Evolutionary conservation across 2,329 filamentous ascomycete species (phyloP), one percentile per base, ranked within the genome.

Genomic region (Cadophora luteo-olivacea): DNA sequence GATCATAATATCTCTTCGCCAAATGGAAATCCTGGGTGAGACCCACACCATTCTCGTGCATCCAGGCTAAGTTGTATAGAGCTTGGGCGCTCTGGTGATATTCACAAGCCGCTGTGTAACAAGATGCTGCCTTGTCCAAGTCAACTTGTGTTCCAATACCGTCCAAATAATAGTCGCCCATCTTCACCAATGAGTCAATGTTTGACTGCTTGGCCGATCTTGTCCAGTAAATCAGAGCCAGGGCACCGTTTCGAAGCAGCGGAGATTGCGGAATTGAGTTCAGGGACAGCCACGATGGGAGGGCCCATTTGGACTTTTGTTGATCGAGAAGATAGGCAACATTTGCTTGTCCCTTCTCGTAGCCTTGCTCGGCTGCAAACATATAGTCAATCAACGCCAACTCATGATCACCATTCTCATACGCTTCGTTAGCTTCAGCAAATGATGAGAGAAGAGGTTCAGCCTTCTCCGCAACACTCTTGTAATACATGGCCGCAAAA

Each of bases 21-120:
- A 99, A 89, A 77, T 99, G 96, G 79, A 97, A 99, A 78, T 99
- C 96, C 78, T 99, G 96, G 65, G 92, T 91, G 24, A 98, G 87
- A 1, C 94, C 93, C 61, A 98, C 85, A 8, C 96, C 96, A 76
- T 98, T 97, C 81, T 99, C 96, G 77, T 99, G 94, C 95, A 99
- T 98, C 96, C 96, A 99, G 5, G 96, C 97, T 16, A 99, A 84
- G 76, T 99, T 98, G 87, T 94, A 99, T 67, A 97, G 88, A 16
- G 97, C 96, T 80, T 99, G 97, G 2, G 95, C 96, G 74, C 93
- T 97, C 77, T 94, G 91, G 74, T 95, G 90, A 69, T 92, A 94
- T 77, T 99, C 96, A 0, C 94, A 94, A 1, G 96, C 96, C 4
- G 93, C 92, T 64, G 92, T 91, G 76, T 99, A 99, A 82, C 96